Evolutionary conservation across 225 moss, liverwort and hornwort genomes (phyloP).

Genomic region (Physcomitrellopsis africana): DNA sequence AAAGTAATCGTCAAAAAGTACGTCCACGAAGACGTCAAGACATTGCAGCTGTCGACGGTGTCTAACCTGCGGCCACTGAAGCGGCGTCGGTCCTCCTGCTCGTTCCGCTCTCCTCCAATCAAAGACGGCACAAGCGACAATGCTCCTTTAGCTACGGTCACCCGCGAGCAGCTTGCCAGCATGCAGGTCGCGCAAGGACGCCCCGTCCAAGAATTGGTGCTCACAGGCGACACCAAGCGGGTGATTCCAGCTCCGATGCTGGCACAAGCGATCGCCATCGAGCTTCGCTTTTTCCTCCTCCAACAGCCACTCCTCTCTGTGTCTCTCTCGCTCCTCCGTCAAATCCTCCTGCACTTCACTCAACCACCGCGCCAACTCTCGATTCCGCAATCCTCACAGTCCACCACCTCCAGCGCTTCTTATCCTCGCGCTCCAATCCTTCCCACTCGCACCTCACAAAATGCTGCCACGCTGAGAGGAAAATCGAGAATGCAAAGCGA

Average conservation of each 20-base stretch:
- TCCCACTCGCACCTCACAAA: background rate
- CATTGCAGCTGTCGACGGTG: background rate
- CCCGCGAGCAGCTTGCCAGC: conserved; percentile 17
- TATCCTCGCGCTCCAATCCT: background rate
- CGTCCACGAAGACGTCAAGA: background rate
- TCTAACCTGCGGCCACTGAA: conserved; percentile 23
- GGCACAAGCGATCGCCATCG: conserved; percentile 34
- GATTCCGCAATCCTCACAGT: background rate
- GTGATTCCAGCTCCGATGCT: conserved; percentile 23
- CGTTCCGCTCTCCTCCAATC: background rate
- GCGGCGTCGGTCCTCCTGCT: conserved; percentile 23
- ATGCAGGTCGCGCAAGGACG: background rate
- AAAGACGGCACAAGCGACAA: conserved; percentile 1
- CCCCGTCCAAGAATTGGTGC: background rate
- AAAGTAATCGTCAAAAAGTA: background rate
- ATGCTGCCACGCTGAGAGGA: background rate
- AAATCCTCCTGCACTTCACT: background rate
- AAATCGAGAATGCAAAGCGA: too few species aligned
- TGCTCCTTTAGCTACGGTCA: conserved; percentile 5
- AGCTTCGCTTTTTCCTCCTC: background rate
- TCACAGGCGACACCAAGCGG: conserved; percentile 23
- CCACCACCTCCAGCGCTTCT: background rate
- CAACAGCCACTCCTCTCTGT: background rate
- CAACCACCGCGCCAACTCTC: background rate
- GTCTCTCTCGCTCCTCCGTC: background rate